These are phyloP conservation scores for Neofusicoccum parvum DNA, from an alignment of 2,329 filamentous ascomycete species.

Conservation along the genomic window DNA sequence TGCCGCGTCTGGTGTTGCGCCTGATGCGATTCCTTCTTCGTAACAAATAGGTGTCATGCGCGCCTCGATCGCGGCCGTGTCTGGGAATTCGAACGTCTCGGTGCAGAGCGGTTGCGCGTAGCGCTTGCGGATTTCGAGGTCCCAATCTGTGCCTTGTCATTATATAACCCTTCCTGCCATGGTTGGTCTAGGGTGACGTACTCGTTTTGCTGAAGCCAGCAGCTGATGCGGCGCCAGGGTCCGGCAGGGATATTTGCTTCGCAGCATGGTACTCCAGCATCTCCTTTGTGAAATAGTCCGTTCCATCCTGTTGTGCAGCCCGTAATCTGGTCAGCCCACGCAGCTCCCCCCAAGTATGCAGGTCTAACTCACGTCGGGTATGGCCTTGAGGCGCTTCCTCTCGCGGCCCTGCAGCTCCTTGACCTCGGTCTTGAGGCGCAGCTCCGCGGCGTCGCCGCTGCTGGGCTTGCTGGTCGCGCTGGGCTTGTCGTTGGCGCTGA, in stretches of 20 bases:
- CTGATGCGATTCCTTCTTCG: slow-evolving; percentile 61
- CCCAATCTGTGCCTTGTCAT: slow-evolving; percentile 53
- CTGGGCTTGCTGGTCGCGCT: slow-evolving; percentile 67
- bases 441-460: slow-evolving; percentile 61
- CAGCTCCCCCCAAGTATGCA: background rate
- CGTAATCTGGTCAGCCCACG: slow-evolving; percentile 18
- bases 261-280: slow-evolving; percentile 41
- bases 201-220: slow-evolving; percentile 78
- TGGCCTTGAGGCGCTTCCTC: slow-evolving; percentile 59
- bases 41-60: slow-evolving; percentile 68
- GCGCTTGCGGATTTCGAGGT: slow-evolving; percentile 66
- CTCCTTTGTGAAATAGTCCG: slow-evolving; percentile 26
- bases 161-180: background rate
- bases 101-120: slow-evolving; percentile 63
- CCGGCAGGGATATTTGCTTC: slow-evolving; percentile 50
- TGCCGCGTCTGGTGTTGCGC: slow-evolving; percentile 56
- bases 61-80: slow-evolving; percentile 57
- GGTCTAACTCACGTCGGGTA: slow-evolving; percentile 48
- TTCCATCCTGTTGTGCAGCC: slow-evolving; percentile 19
- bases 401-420: slow-evolving; percentile 65
- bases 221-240: slow-evolving; percentile 68
- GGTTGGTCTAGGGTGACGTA: slow-evolving; percentile 47
- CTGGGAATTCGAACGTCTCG: slow-evolving; percentile 66
- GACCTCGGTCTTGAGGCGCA: slow-evolving; percentile 64
- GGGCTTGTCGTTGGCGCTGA: slow-evolving; percentile 72